A percentile compares a stretch with the other conserved stretches of the same genome.
phyloP scores from a whole-genome alignment of 257 asterid species.

The Plantago ovata region DNA sequence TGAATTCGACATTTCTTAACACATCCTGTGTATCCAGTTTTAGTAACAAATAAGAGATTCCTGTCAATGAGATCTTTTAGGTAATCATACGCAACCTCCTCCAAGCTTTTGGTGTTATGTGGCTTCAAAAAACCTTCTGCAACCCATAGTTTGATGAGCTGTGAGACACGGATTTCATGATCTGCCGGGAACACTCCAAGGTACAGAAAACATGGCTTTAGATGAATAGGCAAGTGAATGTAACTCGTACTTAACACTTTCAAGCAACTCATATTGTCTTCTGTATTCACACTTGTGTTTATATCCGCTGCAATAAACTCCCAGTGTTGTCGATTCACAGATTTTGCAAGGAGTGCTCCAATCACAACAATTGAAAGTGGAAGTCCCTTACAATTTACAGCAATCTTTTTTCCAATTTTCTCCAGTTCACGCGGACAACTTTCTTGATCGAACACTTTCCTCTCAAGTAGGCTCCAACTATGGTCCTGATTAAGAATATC shows the following conservation, averaged over 20 bases:
- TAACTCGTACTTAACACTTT: neutral
- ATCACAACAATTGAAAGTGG: neutral
- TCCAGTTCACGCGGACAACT: neutral
- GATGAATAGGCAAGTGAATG: neutral
- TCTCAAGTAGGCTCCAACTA: neutral
- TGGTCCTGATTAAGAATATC: neutral
- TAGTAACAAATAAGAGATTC: neutral
- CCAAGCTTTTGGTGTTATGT: neutral
- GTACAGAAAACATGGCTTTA: neutral
- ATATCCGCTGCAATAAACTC: neutral
- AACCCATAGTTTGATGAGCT: conserved; percentile 2
- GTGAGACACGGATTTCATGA: neutral
- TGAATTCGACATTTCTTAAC: too few relatives aligned
- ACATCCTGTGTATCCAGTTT: neutral
- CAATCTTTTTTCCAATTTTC: neutral
- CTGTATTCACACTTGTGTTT: neutral
- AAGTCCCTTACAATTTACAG: neutral
- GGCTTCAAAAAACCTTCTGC: conserved; percentile 2
- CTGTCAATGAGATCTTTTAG: neutral
- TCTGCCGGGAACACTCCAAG: neutral
- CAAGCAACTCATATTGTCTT: neutral
- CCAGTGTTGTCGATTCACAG: neutral
- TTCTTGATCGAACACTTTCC: neutral
- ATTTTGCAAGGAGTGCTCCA: neutral
- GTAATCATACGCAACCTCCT: neutral